Evolutionary conservation across 306 rosid species (phyloP).

Genomic region (Cucurbita ficifolia): DNA sequence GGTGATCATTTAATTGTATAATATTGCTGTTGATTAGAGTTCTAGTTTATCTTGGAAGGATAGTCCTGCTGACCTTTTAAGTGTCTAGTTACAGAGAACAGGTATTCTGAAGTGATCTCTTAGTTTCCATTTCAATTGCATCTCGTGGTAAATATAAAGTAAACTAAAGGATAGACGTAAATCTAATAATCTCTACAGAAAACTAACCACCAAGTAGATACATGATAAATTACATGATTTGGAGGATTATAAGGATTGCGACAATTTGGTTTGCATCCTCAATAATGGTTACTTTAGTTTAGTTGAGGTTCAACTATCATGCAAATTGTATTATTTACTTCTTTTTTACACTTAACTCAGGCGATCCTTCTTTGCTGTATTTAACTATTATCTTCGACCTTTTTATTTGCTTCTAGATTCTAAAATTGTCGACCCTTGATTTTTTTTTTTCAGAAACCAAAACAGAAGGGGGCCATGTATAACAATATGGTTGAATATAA

Average conservation of each 20-base stretch:
- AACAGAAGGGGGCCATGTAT: slow-evolving; percentile 37
- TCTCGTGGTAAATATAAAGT: background rate
- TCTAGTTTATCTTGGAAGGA: background rate
- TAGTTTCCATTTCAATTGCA: background rate
- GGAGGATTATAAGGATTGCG: background rate
- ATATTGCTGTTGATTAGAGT: background rate
- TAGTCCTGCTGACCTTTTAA: background rate
- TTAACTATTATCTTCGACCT: background rate
- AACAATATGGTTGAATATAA: slow-evolving; percentile 33
- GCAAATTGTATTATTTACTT: background rate
- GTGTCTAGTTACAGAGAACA: background rate
- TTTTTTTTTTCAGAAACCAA: slow-evolving; percentile 38
- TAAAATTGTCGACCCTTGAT: slow-evolving; percentile 8
- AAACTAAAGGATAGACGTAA: background rate
- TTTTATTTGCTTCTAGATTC: background rate
- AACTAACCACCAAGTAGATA: background rate
- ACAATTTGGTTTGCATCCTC: background rate
- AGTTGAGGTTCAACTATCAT: background rate
- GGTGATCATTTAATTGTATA: background rate
- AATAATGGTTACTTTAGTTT: background rate
- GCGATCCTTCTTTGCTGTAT: background rate
- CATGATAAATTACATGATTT: background rate
- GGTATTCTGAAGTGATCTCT: background rate
- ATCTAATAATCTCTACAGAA: background rate
- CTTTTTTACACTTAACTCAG: background rate